Evolutionary conservation across 2,329 filamentous ascomycete genomes (phyloP).

Genomic region (Hypoxylon sp.): DNA sequence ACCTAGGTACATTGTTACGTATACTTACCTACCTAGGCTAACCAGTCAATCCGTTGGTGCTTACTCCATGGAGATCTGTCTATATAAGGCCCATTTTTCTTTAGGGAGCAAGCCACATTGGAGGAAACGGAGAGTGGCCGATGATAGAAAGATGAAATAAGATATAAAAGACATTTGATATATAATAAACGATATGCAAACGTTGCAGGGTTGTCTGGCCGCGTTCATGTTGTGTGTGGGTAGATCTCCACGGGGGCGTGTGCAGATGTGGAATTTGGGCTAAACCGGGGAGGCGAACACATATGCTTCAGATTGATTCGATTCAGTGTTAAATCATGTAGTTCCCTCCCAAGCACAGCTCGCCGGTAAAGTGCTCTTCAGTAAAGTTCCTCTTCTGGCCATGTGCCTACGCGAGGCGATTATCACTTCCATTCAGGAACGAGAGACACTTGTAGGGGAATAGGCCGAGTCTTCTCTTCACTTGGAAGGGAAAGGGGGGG

Average conservation of each 20-base stretch:
- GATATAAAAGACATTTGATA: conserved; percentile 13
- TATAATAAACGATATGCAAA: conserved; percentile 12
- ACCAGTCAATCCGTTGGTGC: conserved; percentile 2
- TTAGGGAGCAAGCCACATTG: conserved; percentile 6
- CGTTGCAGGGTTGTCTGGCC: conserved; percentile 30
- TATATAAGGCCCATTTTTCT: conserved; percentile 18
- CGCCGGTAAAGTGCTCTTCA: conserved; percentile 1
- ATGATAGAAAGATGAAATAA: conserved; percentile 8
- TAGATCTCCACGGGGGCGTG: conserved; percentile 36
- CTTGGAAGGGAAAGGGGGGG: conserved; percentile 13
- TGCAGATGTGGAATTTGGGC: conserved; percentile 23
- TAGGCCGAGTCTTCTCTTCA: conserved; percentile 18
- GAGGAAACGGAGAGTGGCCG: conserved; percentile 2
- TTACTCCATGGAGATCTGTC: conserved; percentile 11
- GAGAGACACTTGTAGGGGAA: conserved; percentile 17
- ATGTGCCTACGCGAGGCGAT: conserved; percentile 35
- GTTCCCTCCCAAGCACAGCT: conserved; percentile 6
- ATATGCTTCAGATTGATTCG: conserved; percentile 16
- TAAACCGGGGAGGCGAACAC: conserved; percentile 14
- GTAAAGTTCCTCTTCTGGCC: conserved; percentile 7
- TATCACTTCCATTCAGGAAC: conserved; percentile 38
- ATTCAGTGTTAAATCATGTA: not conserved
- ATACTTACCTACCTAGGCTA: not conserved
- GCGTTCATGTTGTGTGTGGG: conserved; percentile 35
- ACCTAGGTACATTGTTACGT: conserved; percentile 16